phyloP scores from a whole-genome alignment of 2,329 filamentous ascomycete genomes.

The Aspergillus latus region DNA sequence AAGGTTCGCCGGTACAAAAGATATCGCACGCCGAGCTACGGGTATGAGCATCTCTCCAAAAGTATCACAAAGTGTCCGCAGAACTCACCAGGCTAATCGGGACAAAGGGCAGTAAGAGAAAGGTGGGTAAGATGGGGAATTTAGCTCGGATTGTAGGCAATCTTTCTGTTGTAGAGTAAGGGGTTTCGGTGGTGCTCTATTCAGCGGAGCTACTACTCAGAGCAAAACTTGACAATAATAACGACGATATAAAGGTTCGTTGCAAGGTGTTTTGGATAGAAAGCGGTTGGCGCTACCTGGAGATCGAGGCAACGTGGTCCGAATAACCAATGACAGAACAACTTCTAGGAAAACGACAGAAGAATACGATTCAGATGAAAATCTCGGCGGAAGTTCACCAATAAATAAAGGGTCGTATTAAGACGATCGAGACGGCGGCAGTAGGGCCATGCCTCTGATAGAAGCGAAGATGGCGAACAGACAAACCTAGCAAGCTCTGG shows the following conservation, averaged over 20 bases:
- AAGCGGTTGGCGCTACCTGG: constrained; percentile 6
- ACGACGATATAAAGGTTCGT: constrained; percentile 13
- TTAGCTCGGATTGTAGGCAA: constrained; percentile 11
- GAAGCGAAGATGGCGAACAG: constrained; percentile 17
- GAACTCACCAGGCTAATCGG: constrained; percentile 13
- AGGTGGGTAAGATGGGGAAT: constrained; percentile 13
- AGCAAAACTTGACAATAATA: constrained; percentile 5
- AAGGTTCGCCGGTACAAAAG: constrained; percentile 14
- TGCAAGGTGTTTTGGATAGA: constrained; percentile 5
- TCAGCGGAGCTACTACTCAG: constrained; percentile 4
- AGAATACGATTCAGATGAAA: constrained; percentile 1
- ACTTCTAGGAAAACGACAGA: constrained; percentile 2
- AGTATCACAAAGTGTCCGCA: constrained; percentile 11
- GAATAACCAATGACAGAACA: constrained; percentile 3
- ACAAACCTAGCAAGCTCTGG: constrained; percentile 12
- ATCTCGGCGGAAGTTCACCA: neutral
- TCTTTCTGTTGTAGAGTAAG: constrained; percentile 9
- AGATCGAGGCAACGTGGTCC: neutral
- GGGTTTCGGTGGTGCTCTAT: constrained; percentile 7
- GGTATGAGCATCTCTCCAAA: constrained; percentile 10
- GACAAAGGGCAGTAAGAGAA: constrained; percentile 3
- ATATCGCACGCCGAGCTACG: constrained; percentile 21
- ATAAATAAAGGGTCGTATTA: constrained; percentile 3
- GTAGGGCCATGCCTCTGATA: constrained; percentile 7
- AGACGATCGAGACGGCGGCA: constrained; percentile 9